phyloP scores from a whole-genome alignment of 768 basidiomycete genomes.

The Russula abietina region DNA sequence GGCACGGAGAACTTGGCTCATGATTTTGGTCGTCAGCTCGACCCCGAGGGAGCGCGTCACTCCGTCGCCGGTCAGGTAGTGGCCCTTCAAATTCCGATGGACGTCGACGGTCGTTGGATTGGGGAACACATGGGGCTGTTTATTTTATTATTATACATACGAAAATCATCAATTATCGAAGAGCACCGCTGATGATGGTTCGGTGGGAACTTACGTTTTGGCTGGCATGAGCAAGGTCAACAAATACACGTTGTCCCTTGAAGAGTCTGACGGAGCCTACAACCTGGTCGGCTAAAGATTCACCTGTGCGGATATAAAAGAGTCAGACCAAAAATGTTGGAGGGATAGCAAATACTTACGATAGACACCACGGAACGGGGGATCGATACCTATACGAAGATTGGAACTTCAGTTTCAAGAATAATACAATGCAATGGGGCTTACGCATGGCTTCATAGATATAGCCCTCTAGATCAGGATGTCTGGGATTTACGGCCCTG shows the following conservation, averaged over 20 bases:
- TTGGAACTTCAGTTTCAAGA: constrained; percentile 13
- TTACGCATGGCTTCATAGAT: constrained; percentile 69
- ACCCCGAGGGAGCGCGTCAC: constrained; percentile 44
- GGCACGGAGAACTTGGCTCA: constrained; percentile 57
- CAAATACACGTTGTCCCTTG: constrained; percentile 51
- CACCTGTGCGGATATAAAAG: constrained; percentile 33
- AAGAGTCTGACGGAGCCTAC: constrained; percentile 34
- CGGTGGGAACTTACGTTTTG: constrained; percentile 40
- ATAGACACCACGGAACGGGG: constrained; percentile 63
- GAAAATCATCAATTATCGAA: constrained; percentile 3
- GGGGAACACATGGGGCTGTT: constrained; percentile 52
- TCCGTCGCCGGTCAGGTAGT: constrained; percentile 46
- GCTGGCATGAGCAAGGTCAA: constrained; percentile 54
- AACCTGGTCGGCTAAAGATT: constrained; percentile 38
- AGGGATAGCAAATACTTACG: constrained; percentile 37
- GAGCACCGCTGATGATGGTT: background rate
- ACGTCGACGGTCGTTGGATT: constrained; percentile 42
- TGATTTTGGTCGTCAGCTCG: constrained; percentile 52
- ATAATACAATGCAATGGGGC: constrained; percentile 19
- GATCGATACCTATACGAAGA: constrained; percentile 51
- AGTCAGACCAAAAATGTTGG: background rate
- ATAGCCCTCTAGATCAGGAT: constrained; percentile 46
- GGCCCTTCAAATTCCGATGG: constrained; percentile 39
- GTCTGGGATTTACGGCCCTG: constrained; percentile 33
- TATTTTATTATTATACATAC: constrained; percentile 6